Base-by-base conservation (phyloP, 169 alveolate genomes). In the Plasmodium chabaudi region DNA sequence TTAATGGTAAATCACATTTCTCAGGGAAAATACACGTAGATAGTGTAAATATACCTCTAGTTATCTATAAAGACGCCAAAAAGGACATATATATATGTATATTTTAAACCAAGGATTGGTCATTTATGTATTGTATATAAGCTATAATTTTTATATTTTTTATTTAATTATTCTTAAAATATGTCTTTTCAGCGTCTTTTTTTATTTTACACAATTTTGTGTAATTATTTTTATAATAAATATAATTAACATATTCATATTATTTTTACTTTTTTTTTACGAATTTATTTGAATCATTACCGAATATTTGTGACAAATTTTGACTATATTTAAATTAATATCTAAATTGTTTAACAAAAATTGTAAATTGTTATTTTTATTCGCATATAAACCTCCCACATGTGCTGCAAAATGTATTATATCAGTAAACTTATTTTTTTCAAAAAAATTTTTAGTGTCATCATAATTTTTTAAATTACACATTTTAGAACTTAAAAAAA, bases 341-440 rank as follows among this genome's bases (percentile, higher is more conserved):
- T 82, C 90, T 64, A 82, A 82, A 27, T 82, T 82, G 21, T 82
- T 71, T 9, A 42, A 47, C 55, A 82, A 13, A 61, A 82, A 82
- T 25, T 67, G 51, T 47, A 82, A 64, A 57, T 82, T 82, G 53
- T 82, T 82, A 47, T 65, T 65, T 65, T 34, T 82, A 57, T 82
- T 82, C 13, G 90, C 82, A 51, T 82, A 67, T 25, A 82, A 60
- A 39, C 82, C 82, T 39, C 82, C 90, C 42, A 67, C 82, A 82
- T 56, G 69, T 39, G 90, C 90, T 9, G 90, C 82, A 56, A 82
- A 82, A 82, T 82, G 90, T 61, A 82, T 61, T 42, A 82, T 82
- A 34, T 82, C 90, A 15, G 90, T 82, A 67, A 82, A 55, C 56
- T 65, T 53, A 70, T 82, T 17, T 67, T 82, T 67, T 82, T 67